Conservation (phyloP, 2,329 filamentous ascomycete species). For the Fusarium irregulare region DNA sequence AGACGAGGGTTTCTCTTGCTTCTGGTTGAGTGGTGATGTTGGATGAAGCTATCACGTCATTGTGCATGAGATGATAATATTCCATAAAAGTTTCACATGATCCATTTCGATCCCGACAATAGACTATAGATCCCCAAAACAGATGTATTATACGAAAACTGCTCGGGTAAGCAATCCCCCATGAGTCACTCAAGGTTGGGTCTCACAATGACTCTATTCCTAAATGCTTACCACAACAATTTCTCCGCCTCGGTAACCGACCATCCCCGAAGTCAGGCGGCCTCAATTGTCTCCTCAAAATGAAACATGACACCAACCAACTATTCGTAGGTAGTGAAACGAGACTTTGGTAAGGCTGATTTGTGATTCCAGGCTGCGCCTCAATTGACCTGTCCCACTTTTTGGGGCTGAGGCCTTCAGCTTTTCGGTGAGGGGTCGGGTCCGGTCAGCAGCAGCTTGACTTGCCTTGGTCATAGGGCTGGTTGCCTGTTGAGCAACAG, state of each 20-base stretch:
- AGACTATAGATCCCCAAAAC: neutral
- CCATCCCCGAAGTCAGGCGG: slow-evolving; percentile 1
- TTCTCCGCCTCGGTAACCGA: neutral
- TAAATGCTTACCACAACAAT: neutral
- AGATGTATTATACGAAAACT: neutral
- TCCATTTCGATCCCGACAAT: too few species aligned
- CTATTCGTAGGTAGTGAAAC: neutral
- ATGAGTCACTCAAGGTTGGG: neutral
- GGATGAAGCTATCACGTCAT: neutral
- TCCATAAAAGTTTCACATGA: neutral
- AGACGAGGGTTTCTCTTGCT: slow-evolving; percentile 40
- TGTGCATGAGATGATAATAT: neutral
- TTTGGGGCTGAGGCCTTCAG: slow-evolving; percentile 22
- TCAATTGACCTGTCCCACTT: slow-evolving; percentile 6
- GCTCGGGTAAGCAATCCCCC: neutral
- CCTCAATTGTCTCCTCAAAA: neutral
- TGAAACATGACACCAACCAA: too few species aligned
- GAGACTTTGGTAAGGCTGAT: neutral
- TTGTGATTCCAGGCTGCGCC: neutral
- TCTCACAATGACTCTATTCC: neutral
- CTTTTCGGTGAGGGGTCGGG: slow-evolving; percentile 1
- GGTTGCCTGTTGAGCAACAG: neutral
- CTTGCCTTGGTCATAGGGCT: slow-evolving; percentile 7
- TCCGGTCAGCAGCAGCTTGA: neutral
- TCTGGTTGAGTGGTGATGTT: slow-evolving; percentile 25